Base-by-base conservation (phyloP, 2,329 filamentous ascomycete genomes). In the Penicillium sp. region DNA sequence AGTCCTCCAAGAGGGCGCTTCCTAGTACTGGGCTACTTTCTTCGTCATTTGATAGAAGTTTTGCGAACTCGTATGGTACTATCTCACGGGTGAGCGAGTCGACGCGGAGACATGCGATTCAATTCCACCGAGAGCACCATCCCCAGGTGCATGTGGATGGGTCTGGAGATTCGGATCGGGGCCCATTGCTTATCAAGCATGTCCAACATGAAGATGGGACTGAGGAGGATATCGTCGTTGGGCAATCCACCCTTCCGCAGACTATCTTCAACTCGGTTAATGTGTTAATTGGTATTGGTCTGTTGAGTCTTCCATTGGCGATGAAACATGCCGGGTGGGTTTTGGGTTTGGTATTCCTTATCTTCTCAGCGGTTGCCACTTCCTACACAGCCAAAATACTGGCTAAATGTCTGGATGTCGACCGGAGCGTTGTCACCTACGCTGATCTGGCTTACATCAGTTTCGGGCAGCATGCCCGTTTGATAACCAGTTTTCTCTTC, bases 191-290 rank as follows among this genome's bases (percentile, higher is more conserved):
- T n/a, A 87, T 97, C 50, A 93, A 91, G 75, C 89, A 92, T 72
- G 83, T 96, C 13, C 89, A 95, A 69, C 89, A 94, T 60, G 80
- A 83, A 65, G 91, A 94, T 62, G 91, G 94, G 40, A 91, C 88
- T 67, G 83, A 93, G 46, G 85, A 96, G 53, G 83, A 93, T 63
- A 83, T 93, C 3, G 86, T 96, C 3, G 88, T 96, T 58, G 93
- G 93, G 38, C 91, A 95, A 76, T 96, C 91, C n/a, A 99, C 93
- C 1, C 80, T 97, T 16, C 91, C 91, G 0, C 93, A 97, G 76
- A 97, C 93, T 7, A 83, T 97, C 59, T 96, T 97, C 80, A 99
- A 99, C 75, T 95, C 91, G 3, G 93, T 93, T 70, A 96, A 96
- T 62, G 90, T 95, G 48, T 78, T 97, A 56, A 93, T 97, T 58